These are phyloP conservation scores for Solioccasus polychromus DNA, from an alignment of 768 basidiomycete genomes.

Conservation along the genomic window DNA sequence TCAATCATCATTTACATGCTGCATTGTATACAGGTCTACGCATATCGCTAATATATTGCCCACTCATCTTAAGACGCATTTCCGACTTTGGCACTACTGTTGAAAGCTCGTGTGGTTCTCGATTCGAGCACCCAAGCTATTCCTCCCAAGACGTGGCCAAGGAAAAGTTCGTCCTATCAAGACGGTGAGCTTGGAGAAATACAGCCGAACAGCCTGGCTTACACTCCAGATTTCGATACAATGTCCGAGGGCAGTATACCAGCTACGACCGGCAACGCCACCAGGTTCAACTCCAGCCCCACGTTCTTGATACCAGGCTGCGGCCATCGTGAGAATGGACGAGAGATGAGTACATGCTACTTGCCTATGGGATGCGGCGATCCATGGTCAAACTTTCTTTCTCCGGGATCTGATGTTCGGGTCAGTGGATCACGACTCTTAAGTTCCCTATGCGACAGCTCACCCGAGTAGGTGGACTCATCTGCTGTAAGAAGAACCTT, in stretches of 20 bases:
- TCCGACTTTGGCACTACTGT: slow-evolving; percentile 60
- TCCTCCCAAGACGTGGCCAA: slow-evolving; percentile 72
- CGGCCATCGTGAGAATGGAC: slow-evolving; percentile 1
- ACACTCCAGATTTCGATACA: slow-evolving; percentile 76
- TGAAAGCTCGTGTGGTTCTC: slow-evolving; percentile 68
- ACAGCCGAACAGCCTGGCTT: slow-evolving; percentile 16
- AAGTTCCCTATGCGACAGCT: slow-evolving; percentile 15
- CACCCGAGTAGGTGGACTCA: slow-evolving; percentile 61
- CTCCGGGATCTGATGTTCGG: slow-evolving; percentile 19
- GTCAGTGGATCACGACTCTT: background rate
- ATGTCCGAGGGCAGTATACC: slow-evolving; percentile 83
- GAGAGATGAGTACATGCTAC: slow-evolving; percentile 18
- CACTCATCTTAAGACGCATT: slow-evolving; percentile 27
- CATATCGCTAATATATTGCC: slow-evolving; percentile 20
- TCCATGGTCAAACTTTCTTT: slow-evolving; percentile 59
- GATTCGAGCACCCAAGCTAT: slow-evolving; percentile 71
- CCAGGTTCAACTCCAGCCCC: slow-evolving; percentile 60
- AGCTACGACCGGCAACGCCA: slow-evolving; percentile 65
- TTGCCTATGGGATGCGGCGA: slow-evolving; percentile 75
- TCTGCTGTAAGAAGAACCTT: slow-evolving; percentile 61
- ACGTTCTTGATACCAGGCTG: slow-evolving; percentile 83
- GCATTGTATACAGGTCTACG: slow-evolving; percentile 28
- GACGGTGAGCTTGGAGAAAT: background rate
- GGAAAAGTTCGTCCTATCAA: slow-evolving; percentile 64
- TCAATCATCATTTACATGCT: slow-evolving; percentile 27